Evolutionary conservation across 2,329 filamentous ascomycete species (phyloP).

Genomic region (Dactylella cylindrospora): DNA sequence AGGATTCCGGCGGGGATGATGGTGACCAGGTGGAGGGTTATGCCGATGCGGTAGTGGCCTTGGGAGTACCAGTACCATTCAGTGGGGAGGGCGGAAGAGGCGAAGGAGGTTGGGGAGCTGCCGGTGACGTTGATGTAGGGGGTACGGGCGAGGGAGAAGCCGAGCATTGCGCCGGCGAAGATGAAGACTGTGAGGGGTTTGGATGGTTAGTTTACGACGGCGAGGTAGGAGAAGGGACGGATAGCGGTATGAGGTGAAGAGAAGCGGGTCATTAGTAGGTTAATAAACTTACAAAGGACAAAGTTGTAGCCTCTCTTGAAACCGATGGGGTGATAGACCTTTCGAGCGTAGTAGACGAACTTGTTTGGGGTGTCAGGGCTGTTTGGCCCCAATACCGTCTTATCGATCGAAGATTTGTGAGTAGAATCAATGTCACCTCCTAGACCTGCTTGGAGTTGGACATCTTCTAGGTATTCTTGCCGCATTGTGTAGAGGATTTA

Average conservation of each 20-base stretch:
- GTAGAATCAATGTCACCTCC: too few species aligned
- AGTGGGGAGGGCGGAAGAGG: conserved; percentile 51
- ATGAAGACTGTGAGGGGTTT: conserved; percentile 47
- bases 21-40: conserved; percentile 56
- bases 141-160: conserved; percentile 58
- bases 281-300: conserved; percentile 54
- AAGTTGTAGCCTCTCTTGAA: conserved; percentile 64
- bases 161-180: conserved; percentile 55
- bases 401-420: too few species aligned
- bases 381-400: too few species aligned
- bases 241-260: background rate
- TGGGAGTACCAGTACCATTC: conserved; percentile 55
- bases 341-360: conserved; percentile 12
- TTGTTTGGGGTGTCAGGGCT: too few species aligned
- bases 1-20: conserved; percentile 56
- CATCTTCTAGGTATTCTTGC: too few species aligned
- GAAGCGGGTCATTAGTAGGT: background rate
- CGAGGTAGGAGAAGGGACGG: background rate
- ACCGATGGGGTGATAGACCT: conserved; percentile 51
- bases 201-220: background rate
- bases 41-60: conserved; percentile 52
- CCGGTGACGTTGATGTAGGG: conserved; percentile 56
- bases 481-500: too few species aligned
- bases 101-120: conserved; percentile 43
- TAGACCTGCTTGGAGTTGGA: too few species aligned